phyloP scores from a whole-genome alignment of 164 flowering plant genomes.

The Vitis rupestris region DNA sequence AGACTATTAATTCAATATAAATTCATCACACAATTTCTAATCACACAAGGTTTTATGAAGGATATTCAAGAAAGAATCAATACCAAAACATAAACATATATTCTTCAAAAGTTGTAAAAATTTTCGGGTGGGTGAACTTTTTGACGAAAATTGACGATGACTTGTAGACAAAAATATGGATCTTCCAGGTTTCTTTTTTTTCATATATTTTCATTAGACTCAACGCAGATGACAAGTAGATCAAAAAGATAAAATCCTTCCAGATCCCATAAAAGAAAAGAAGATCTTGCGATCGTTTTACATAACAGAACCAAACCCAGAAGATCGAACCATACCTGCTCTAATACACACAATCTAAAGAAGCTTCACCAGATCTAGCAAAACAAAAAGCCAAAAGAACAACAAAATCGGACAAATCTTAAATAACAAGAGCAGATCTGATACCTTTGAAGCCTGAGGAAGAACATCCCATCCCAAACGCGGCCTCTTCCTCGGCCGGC shows the following conservation, averaged over 20 bases:
- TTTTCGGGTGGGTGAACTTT: too few species aligned
- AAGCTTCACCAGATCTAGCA: conserved; percentile 25
- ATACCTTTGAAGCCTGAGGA: conserved; percentile 53
- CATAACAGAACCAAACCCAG: background rate
- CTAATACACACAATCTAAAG: background rate
- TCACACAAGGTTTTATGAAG: too few species aligned
- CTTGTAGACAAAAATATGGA: too few species aligned
- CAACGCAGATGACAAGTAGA: background rate
- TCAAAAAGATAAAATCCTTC: background rate
- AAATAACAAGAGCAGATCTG: background rate
- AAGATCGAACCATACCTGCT: conserved; percentile 6
- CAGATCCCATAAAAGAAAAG: background rate
- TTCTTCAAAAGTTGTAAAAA: too few species aligned
- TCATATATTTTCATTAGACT: background rate
- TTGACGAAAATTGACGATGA: too few species aligned
- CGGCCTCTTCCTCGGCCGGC: conserved; percentile 61
- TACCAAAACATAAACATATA: too few species aligned
- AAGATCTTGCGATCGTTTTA: too few species aligned
- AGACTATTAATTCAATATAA: too few species aligned
- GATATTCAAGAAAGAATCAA: too few species aligned
- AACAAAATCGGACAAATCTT: background rate
- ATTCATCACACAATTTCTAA: too few species aligned
- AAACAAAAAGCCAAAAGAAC: conserved; percentile 5
- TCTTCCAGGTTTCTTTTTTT: too few species aligned
- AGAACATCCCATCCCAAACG: conserved; percentile 74